Evolutionary conservation across 163 green algal genomes (phyloP), one percentile per base, ranked within the genome.

Genomic region (Trebouxiophyceae sp.): DNA sequence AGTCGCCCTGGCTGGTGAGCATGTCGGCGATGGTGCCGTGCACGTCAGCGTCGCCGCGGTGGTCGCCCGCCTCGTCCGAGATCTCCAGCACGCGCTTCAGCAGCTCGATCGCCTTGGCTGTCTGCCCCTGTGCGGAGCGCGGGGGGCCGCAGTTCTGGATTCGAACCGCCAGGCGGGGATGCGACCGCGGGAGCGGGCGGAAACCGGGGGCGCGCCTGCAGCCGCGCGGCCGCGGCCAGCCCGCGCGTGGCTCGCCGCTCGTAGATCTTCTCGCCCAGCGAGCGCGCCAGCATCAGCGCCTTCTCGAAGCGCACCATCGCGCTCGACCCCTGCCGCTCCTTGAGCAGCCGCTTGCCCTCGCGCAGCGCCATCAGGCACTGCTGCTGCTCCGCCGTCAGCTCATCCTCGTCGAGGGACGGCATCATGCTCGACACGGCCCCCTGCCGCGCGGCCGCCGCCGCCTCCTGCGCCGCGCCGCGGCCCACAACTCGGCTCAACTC

Each of bases 21-120:
- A 92, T 84, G 78, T 99, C 93, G 5, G 93, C 93, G 66, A 99
- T 99, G 47, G 84, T 90, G 39, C 93, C 93, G 63, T 93, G 96
- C 3, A 93, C 93, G 65, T 98, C 93, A 29, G 90, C 86, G 71
- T 98, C 91, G 31, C 93, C 91, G 34, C 88, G 85, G 69, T 86
- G 75, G 63, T 92, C 87, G 34, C 76, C 68, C 54, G 90, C 90
- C 54, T 89, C 74, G 0, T 80, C 46, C 1, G 82, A 94, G 45
- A 96, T 93, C 60, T 93, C 74, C 71, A 98, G 77, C 65, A 98
- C 93, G 0, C 81, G 75, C 71, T 93, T 73, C 67, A 96, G 63
- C 74, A 96, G 82, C 69, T 87, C 83, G 65, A 97, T 94, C 5
- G 90, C 89, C 26, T 76, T 70, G 6, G 58, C 54, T 74, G 85